Evolutionary conservation across 768 basidiomycete genomes (phyloP), one percentile per base, ranked within the genome.

Genomic region (Rhodotorula sphaerocarpa): DNA sequence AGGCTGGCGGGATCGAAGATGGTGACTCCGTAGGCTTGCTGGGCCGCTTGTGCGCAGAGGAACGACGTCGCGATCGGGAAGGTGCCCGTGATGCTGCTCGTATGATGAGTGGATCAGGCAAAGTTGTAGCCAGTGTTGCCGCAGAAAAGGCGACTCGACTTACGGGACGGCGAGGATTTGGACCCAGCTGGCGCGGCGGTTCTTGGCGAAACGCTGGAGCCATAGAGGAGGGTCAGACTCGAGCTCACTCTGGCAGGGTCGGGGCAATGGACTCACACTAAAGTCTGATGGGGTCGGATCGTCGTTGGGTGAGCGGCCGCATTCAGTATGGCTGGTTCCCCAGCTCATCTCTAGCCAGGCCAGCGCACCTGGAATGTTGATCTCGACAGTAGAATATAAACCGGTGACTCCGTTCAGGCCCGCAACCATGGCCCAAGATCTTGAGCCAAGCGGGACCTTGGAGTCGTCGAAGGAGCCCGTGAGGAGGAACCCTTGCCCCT

Each of bases 311-410:
- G n/a, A n/a, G n/a, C n/a, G n/a, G n/a, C n/a, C n/a, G n/a, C n/a
- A n/a, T n/a, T n/a, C n/a, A n/a, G n/a, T n/a, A n/a, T n/a, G n/a
- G n/a, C n/a, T n/a, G n/a, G n/a, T n/a, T n/a, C n/a, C n/a, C n/a
- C n/a, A n/a, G n/a, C n/a, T n/a, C n/a, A n/a, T n/a, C n/a, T n/a
- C n/a, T n/a, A n/a, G n/a, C n/a, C n/a, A n/a, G n/a, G n/a, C n/a
- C n/a, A n/a, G n/a, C n/a, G n/a, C n/a, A n/a, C 72, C 72, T 39
- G 72, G 71, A 36, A 74, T 72, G 56, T 73, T 74, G 39, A 72
- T 53, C 27, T 33, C 18, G 16, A 33, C 18, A 20, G 30, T n/a
- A n/a, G n/a, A n/a, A n/a, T n/a, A n/a, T n/a, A n/a, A n/a, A n/a
- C n/a, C n/a, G n/a, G n/a, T n/a, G n/a, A n/a, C n/a, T n/a, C n/a